Percentiles rank a stretch among this genome's conserved stretches.
Evolutionary conservation across 768 basidiomycete genomes (phyloP).

Genomic region (Russula brevipes): DNA sequence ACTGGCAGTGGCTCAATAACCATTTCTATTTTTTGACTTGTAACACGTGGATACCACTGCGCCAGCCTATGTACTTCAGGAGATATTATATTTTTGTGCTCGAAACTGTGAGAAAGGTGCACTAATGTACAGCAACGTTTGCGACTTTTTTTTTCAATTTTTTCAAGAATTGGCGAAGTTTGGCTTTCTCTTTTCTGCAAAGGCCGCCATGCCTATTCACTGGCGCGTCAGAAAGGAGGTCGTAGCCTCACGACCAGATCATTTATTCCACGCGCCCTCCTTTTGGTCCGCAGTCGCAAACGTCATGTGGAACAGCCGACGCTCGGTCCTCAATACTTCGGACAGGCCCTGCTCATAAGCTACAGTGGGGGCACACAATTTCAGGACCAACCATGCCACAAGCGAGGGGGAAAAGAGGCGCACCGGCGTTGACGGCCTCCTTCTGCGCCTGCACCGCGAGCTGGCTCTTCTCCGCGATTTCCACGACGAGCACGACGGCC

Average conservation of each 20-base stretch:
- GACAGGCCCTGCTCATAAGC: conserved; percentile 77
- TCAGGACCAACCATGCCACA: not conserved
- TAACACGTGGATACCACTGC: no score
- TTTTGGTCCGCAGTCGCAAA: conserved; percentile 96
- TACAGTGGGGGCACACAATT: conserved; percentile 27
- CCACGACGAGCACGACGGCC: conserved; percentile 72
- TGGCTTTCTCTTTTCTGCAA: conserved; percentile 88
- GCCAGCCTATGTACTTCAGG: no score
- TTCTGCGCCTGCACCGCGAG: conserved; percentile 84
- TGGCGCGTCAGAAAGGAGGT: conserved; percentile 11
- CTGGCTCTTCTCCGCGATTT: conserved; percentile 76
- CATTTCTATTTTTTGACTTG: no score
- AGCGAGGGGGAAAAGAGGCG: no score
- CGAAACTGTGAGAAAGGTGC: no score
- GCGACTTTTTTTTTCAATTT: not conserved
- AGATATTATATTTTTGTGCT: no score
- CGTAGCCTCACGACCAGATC: not conserved
- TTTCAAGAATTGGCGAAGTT: conserved; percentile 61
- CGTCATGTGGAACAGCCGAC: conserved; percentile 82
- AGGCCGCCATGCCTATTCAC: conserved; percentile 81
- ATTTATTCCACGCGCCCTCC: conserved; percentile 63
- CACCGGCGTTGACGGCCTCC: conserved; percentile 71
- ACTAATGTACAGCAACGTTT: no score
- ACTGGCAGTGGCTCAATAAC: no score
- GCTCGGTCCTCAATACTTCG: conserved; percentile 83